A percentile compares a stretch with the other conserved stretches of the same genome.
Conservation (phyloP, 768 basidiomycete species). For the Pseudohyphozyma bogoriensis region DNA sequence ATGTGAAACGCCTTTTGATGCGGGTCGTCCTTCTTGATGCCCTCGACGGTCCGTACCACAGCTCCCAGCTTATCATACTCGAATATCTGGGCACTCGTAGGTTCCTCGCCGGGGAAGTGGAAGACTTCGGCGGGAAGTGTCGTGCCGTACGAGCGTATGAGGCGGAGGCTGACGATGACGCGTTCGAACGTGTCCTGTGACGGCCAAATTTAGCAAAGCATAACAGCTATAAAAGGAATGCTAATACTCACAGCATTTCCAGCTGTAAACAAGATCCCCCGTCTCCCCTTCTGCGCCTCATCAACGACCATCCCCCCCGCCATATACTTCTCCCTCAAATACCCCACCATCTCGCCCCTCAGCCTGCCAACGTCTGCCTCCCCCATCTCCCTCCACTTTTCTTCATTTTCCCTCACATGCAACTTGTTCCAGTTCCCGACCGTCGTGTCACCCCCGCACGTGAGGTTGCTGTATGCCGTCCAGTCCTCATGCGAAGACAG, state of each 20-base stretch:
- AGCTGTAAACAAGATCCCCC: slow-evolving; percentile 44
- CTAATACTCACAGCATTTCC: slow-evolving; percentile 40
- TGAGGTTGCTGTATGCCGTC: slow-evolving; percentile 37
- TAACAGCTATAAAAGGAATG: slow-evolving; percentile 1
- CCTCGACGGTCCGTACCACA: slow-evolving; percentile 32
- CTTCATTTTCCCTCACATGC: background rate
- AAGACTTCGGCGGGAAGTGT: slow-evolving; percentile 37
- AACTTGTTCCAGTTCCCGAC: background rate
- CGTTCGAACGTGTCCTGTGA: slow-evolving; percentile 36
- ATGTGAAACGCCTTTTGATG: slow-evolving; percentile 39
- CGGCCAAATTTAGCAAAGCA: too few species aligned
- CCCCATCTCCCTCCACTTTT: slow-evolving; percentile 1
- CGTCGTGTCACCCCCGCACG: slow-evolving; percentile 21
- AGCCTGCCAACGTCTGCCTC: background rate
- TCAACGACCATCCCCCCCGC: slow-evolving; percentile 19
- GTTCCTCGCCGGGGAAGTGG: slow-evolving; percentile 42
- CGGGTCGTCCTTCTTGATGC: slow-evolving; percentile 31
- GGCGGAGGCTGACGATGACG: slow-evolving; percentile 32
- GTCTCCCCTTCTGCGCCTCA: slow-evolving; percentile 12
- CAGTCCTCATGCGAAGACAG: slow-evolving; percentile 38
- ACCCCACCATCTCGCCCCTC: background rate
- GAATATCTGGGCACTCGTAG: slow-evolving; percentile 20
- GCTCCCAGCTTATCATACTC: slow-evolving; percentile 19
- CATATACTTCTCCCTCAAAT: background rate
- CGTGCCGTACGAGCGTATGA: slow-evolving; percentile 31